Evolutionary conservation across 2,329 filamentous ascomycete genomes (phyloP).

Genomic region (Colletotrichum sp.): DNA sequence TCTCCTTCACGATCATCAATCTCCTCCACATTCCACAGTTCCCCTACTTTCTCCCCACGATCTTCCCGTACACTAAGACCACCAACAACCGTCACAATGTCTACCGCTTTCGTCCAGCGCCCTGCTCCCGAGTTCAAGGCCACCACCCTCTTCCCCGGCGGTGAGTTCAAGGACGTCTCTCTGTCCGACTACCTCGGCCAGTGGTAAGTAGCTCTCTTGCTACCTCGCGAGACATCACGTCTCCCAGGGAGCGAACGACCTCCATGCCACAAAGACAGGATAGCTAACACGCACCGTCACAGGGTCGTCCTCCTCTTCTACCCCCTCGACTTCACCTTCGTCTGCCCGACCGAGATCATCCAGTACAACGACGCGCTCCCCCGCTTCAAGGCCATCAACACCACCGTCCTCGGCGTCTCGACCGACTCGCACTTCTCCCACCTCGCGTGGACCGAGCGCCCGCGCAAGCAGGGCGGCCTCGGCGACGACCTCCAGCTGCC

Average conservation of each 20-base stretch:
- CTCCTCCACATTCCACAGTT: background rate
- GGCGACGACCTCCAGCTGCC: slow-evolving; percentile 65
- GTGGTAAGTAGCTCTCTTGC: slow-evolving; percentile 40
- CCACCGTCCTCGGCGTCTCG: slow-evolving; percentile 63
- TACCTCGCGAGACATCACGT: background rate
- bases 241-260: background rate
- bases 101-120: slow-evolving; percentile 51
- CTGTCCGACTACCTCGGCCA: slow-evolving; percentile 51
- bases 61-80: background rate
- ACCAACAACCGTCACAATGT: slow-evolving; percentile 35
- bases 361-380: slow-evolving; percentile 67
- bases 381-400: slow-evolving; percentile 64
- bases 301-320: slow-evolving; percentile 71
- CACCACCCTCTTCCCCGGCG: slow-evolving; percentile 53
- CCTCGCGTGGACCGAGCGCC: slow-evolving; percentile 63
- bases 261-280: background rate
- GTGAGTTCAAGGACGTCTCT: slow-evolving; percentile 52
- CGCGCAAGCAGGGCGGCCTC: slow-evolving; percentile 65
- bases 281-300: background rate
- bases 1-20: background rate
- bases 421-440: slow-evolving; percentile 65
- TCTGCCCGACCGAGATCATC: slow-evolving; percentile 71
- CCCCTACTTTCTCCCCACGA: background rate
- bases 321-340: slow-evolving; percentile 72
- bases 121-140: slow-evolving; percentile 55